Percentiles rank a stretch among this genome's conserved stretches.
phyloP scores from a whole-genome alignment of 306 rosid genomes.

The Hippophae rhamnoides region DNA sequence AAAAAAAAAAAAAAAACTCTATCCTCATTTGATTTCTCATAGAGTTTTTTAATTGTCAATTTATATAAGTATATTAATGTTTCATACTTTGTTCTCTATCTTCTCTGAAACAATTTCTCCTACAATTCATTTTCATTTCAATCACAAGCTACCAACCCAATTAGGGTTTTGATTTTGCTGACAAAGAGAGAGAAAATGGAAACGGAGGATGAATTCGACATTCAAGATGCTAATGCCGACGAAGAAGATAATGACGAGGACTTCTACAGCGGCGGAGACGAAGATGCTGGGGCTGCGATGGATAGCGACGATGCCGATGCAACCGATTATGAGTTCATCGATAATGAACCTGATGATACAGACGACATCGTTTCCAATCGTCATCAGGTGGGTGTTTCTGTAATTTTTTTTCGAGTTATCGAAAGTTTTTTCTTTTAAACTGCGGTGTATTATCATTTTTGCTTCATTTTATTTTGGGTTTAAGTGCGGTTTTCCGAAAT shows the following conservation, averaged over 20 bases:
- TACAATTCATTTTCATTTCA: too few species aligned
- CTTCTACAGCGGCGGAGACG: slow-evolving; percentile 46
- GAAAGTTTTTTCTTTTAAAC: background rate
- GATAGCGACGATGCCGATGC: slow-evolving; percentile 57
- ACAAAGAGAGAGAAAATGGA: slow-evolving; percentile 13
- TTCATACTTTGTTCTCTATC: too few species aligned
- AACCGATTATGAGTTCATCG: slow-evolving; percentile 54
- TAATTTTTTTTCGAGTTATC: background rate
- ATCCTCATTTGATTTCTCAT: too few species aligned
- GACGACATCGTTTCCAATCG: slow-evolving; percentile 39
- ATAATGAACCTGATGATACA: slow-evolving; percentile 52
- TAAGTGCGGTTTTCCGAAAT: too few species aligned
- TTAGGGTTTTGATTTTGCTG: too few species aligned
- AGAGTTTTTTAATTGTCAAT: too few species aligned
- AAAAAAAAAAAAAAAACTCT: too few species aligned
- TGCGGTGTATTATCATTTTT: background rate
- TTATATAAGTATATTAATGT: too few species aligned
- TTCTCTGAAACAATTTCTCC: too few species aligned
- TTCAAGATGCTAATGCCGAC: slow-evolving; percentile 48
- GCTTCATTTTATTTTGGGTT: too few species aligned
- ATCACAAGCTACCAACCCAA: too few species aligned
- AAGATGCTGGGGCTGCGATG: slow-evolving; percentile 36
- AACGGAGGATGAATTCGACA: slow-evolving; percentile 50
- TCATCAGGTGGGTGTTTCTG: slow-evolving; percentile 25
- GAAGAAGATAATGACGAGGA: slow-evolving; percentile 38